Evolutionary conservation across 1,284 basidiomycete species (phyloP).

Genomic region (Grifola frondosa): DNA sequence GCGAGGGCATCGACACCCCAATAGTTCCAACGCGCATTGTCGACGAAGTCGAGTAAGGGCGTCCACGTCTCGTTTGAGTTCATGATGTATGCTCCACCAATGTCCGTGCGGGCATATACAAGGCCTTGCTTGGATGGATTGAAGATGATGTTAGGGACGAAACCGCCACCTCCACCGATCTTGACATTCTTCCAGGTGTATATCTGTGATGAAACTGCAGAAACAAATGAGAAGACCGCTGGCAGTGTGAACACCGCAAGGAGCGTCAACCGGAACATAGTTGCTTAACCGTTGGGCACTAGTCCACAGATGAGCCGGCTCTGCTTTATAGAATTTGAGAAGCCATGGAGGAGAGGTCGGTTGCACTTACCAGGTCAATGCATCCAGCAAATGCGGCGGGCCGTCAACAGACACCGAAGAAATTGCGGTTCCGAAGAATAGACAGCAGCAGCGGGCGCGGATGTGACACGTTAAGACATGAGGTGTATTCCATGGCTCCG

Average conservation of each 20-base stretch:
- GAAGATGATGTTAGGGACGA: slow-evolving; percentile 59
- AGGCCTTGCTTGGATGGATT: slow-evolving; percentile 56
- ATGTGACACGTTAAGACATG: too few relatives aligned
- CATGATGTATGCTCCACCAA: slow-evolving; percentile 63
- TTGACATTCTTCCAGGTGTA: slow-evolving; percentile 68
- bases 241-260: slow-evolving; percentile 16
- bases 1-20: slow-evolving; percentile 68
- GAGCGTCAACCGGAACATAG: slow-evolving; percentile 15
- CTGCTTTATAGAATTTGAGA: too few relatives aligned
- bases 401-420: too few relatives aligned
- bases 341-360: too few relatives aligned
- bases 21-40: slow-evolving; percentile 56
- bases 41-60: slow-evolving; percentile 58
- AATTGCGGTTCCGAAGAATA: too few relatives aligned
- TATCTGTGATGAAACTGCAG: slow-evolving; percentile 45
- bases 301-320: too few relatives aligned
- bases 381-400: too few relatives aligned
- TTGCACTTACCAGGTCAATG: too few relatives aligned
- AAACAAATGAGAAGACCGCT: slow-evolving; percentile 26
- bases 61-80: slow-evolving; percentile 63
- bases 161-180: slow-evolving; percentile 52
- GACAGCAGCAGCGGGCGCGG: too few relatives aligned
- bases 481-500: too few relatives aligned
- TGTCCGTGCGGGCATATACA: slow-evolving; percentile 67
- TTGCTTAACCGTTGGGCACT: too few relatives aligned